Base-by-base conservation (phyloP, 768 basidiomycete genomes). In the Multifurca ochricompacta region DNA sequence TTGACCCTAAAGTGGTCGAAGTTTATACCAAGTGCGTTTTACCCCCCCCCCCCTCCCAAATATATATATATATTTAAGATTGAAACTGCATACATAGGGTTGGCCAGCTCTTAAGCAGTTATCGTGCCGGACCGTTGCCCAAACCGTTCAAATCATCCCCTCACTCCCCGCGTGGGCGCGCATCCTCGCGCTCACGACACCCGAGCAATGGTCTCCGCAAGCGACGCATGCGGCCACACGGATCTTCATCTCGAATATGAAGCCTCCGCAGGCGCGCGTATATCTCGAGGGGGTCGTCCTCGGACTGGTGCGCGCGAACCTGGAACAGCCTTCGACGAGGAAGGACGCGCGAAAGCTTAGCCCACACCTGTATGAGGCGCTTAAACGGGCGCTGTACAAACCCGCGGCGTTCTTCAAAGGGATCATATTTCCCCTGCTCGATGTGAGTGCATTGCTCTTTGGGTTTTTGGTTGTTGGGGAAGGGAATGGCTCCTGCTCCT, bases 351-450 rank as follows among this genome's bases (percentile, higher is more conserved):
- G 90, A 61, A 96, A 92, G 64, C 74, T 99, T 54, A 87, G 91
- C 65, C 87, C 91, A 14, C 96, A 99, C 56, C 87, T 92, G 58
- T 99, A 93, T 63, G 89, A 94, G 67, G 83, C 85, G n/a, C 67
- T 99, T 61, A 93, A 91, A 69, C 83, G 91, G 62, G 80, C 91
- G 4, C 70, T 98, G 54, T 98, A 95, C 70, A 99, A 98, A 69
- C 96, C 96, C 3, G 88, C 87, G 3, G 95, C 96, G 1, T 97
- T 98, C 68, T 98, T 98, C 77, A 98, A 99, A 68, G 96, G 95
- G 4, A 84, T 99, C 53, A 77, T 99, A 34, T 97, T 99, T 68
- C 96, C 96, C 0, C 75, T 99, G 68, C 78, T 96, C 56, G 91
- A 95, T 66, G 94, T 93, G 64, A 60, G 85, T 65, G 25, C 19